phyloP scores from a whole-genome alignment of 495 filamentous ascomycete species.

The Tricharina praecox region DNA sequence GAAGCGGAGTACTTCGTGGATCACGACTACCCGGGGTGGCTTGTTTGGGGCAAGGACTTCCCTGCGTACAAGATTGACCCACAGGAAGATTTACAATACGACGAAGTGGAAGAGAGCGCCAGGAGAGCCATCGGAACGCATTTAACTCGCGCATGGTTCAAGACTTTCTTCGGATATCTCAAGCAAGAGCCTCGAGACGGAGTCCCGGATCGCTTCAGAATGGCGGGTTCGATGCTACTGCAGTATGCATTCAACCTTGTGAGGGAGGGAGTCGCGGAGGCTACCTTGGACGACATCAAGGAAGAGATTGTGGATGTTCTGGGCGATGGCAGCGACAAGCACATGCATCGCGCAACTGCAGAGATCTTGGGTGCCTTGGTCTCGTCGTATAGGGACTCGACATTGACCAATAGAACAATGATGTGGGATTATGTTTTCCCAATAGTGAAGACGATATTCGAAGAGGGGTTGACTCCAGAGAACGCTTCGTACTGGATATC shows the following conservation, averaged over 20 bases:
- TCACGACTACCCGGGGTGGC: constrained; percentile 83
- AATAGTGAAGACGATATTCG: constrained; percentile 67
- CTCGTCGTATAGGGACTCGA: constrained; percentile 48
- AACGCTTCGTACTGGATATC: constrained; percentile 89
- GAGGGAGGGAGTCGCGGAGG: constrained; percentile 50
- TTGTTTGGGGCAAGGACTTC: constrained; percentile 85
- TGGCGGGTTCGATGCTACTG: constrained; percentile 68
- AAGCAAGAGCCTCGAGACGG: constrained; percentile 92
- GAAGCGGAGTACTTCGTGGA: constrained; percentile 73
- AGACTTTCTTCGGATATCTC: constrained; percentile 72
- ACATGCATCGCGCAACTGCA: constrained; percentile 88
- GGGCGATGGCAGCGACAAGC: constrained; percentile 89
- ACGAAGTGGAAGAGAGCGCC: constrained; percentile 58
- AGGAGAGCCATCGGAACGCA: constrained; percentile 67
- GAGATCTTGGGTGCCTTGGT: constrained; percentile 84
- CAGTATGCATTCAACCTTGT: constrained; percentile 79
- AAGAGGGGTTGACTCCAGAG: constrained; percentile 81
- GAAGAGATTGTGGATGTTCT: constrained; percentile 56
- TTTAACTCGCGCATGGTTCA: constrained; percentile 71
- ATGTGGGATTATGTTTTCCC: constrained; percentile 86
- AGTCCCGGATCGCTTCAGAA: constrained; percentile 68
- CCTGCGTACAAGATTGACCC: constrained; percentile 56
- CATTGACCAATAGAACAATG: constrained; percentile 46
- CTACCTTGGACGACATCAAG: constrained; percentile 76
- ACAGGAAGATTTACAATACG: constrained; percentile 55